phyloP scores from a whole-genome alignment of 352 stramenopile species.

The Phytophthora macrochlamydospora region DNA sequence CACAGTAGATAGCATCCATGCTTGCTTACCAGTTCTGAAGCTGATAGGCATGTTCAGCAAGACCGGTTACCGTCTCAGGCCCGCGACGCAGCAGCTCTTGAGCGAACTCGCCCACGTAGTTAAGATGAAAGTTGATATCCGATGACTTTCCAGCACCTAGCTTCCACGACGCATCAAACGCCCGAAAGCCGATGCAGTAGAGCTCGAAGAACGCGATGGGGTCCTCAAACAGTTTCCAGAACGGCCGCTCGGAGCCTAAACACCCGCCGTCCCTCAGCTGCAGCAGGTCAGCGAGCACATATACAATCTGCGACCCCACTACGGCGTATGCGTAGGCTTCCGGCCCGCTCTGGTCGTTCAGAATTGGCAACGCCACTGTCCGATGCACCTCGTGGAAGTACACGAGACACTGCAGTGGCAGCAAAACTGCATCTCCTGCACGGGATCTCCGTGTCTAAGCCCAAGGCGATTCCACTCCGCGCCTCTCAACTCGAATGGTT shows the following conservation, averaged over 20 bases:
- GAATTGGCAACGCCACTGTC: conserved; percentile 64
- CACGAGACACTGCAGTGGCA: conserved; percentile 80
- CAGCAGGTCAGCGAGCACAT: conserved; percentile 69
- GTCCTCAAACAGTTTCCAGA: conserved; percentile 88
- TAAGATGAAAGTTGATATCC: conserved; percentile 70
- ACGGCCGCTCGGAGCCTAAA: conserved; percentile 73
- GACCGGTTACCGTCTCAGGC: conserved; percentile 57
- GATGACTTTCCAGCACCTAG: conserved; percentile 42
- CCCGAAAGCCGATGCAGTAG: conserved; percentile 74
- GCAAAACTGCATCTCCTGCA: conserved; percentile 72
- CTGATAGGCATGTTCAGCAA: conserved; percentile 74
- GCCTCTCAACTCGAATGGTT: conserved; percentile 58
- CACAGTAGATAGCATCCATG: no score
- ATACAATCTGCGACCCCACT: conserved; percentile 55
- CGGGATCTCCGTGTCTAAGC: conserved; percentile 69
- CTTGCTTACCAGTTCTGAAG: conserved; percentile 72
- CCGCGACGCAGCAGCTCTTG: conserved; percentile 75
- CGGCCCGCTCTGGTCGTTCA: conserved; percentile 63
- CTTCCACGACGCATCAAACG: conserved; percentile 77
- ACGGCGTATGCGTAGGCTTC: conserved; percentile 72
- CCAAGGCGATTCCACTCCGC: conserved; percentile 64
- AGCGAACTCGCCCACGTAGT: conserved; percentile 70
- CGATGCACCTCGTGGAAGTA: conserved; percentile 84
- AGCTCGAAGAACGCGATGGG: conserved; percentile 84
- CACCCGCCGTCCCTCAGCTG: conserved; percentile 78